Conservation (phyloP, 2,329 filamentous ascomycete genomes). For the Arthrocladium fulminans region DNA sequence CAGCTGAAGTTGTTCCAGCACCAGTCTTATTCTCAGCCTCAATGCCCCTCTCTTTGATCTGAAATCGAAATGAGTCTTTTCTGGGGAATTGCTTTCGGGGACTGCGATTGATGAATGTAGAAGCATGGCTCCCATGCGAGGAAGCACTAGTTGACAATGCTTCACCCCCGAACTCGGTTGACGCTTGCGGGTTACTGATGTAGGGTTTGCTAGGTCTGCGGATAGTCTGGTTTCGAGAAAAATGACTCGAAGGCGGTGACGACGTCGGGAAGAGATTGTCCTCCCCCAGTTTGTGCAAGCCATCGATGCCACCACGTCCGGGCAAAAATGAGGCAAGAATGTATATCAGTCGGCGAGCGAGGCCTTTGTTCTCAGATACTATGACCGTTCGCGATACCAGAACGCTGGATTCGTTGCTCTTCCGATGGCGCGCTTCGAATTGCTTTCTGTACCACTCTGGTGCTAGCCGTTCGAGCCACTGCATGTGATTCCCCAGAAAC, state of each 20-base stretch:
- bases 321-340: conserved; percentile 51
- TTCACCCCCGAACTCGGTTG: neutral
- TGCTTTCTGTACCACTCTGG: conserved; percentile 48
- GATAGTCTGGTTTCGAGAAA: conserved; percentile 24
- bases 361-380: conserved; percentile 51
- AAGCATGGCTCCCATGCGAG: conserved; percentile 32
- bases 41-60: conserved; percentile 37
- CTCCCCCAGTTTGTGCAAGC: conserved; percentile 11
- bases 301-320: conserved; percentile 14
- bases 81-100: conserved; percentile 1
- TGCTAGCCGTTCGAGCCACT: conserved; percentile 49
- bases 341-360: conserved; percentile 49
- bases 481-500: conserved; percentile 51
- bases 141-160: conserved; percentile 35
- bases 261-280: conserved; percentile 28
- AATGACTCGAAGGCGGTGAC: conserved; percentile 37
- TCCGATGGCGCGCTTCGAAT: conserved; percentile 41
- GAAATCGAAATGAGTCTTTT: conserved; percentile 20
- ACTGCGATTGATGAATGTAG: conserved; percentile 4
- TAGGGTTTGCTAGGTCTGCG: neutral
- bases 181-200: neutral
- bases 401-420: conserved; percentile 38
- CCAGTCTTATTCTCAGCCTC: conserved; percentile 36
- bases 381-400: conserved; percentile 49
- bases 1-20: conserved; percentile 44